phyloP scores from a whole-genome alignment of 2,329 filamentous ascomycete species.

The Trichoderma sp. region DNA sequence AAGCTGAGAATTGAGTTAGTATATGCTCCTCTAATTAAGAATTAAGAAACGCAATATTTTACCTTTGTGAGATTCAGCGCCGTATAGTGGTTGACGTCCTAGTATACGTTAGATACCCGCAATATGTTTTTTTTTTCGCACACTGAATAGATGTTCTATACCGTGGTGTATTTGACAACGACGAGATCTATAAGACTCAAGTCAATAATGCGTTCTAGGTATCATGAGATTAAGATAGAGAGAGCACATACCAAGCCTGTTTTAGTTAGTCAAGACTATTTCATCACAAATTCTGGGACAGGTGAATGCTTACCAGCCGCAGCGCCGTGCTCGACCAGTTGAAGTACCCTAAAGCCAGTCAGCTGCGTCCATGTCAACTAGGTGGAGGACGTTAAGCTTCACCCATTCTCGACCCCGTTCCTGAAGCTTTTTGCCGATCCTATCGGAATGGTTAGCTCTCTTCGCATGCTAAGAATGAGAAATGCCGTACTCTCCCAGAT shows the following conservation, averaged over 20 bases:
- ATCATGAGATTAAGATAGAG: conserved; percentile 12
- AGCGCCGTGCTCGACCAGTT: conserved; percentile 59
- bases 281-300: not conserved
- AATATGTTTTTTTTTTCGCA: not conserved
- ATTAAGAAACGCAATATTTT: not conserved
- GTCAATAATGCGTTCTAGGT: conserved; percentile 20
- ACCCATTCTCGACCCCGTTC: conserved; percentile 44
- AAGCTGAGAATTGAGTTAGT: conserved; percentile 48
- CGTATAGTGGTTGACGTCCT: conserved; percentile 64
- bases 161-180: conserved; percentile 59
- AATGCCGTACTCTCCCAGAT: conserved; percentile 36
- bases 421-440: conserved; percentile 45
- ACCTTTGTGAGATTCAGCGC: conserved; percentile 55
- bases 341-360: conserved; percentile 36
- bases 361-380: not conserved
- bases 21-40: not conserved
- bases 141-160: not conserved
- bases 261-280: not conserved
- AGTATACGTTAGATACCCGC: not conserved
- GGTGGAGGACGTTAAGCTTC: conserved; percentile 18
- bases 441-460: conserved; percentile 18
- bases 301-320: conserved; percentile 44
- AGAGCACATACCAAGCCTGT: conserved; percentile 27
- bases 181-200: conserved; percentile 52
- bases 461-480: not conserved